Evolutionary conservation across 441 rosid genomes (phyloP), one percentile per base, ranked within the genome.

Genomic region (Adansonia grandidieri): DNA sequence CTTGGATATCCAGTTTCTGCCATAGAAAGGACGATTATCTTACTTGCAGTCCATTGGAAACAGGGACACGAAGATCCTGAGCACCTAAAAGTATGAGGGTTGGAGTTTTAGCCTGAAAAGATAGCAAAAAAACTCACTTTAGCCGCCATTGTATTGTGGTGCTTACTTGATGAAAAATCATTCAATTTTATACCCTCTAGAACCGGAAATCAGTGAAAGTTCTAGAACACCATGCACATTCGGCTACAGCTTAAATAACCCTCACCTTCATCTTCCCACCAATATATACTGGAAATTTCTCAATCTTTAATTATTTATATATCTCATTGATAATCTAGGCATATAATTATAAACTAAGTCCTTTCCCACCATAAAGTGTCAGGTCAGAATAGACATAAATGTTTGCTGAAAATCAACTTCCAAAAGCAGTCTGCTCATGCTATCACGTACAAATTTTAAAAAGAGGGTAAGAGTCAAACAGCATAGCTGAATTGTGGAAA

Each of bases 31-130:
- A n/a, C n/a, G n/a, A n/a, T n/a, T n/a, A n/a, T 77, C 91, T 89
- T 86, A 93, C 99, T 81, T 92, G 97, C 73, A 94, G 63, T 76
- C 97, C 98, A 77, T 89, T 90, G 54, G 96, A 88, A 62, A 84
- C 83, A 2, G 97, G 97, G 81, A 96, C 97, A 48, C 97, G 98
- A 14, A 91, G 97, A 89, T 96, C 98, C 77, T 87, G 82, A 70
- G 92, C 88, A 74, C 98, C 97, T 74, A 93, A 79, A 72, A 96
- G 94, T 82, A 96, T 85, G 54, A 94, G 71, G 62, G 92, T 89
- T 1, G 99, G 99, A 64, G 99, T 84, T 85, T 96, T 96, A 78
- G 89, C 98, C 77, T 87, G 88, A 74, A 82, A 50, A 70, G 11
- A 68, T 63, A 6, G 50, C 40, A 45, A 6, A 17, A 79, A 74